These are phyloP conservation scores for Hypoxylon trugodes DNA, from an alignment of 495 filamentous ascomycete genomes.

Conservation along the genomic window DNA sequence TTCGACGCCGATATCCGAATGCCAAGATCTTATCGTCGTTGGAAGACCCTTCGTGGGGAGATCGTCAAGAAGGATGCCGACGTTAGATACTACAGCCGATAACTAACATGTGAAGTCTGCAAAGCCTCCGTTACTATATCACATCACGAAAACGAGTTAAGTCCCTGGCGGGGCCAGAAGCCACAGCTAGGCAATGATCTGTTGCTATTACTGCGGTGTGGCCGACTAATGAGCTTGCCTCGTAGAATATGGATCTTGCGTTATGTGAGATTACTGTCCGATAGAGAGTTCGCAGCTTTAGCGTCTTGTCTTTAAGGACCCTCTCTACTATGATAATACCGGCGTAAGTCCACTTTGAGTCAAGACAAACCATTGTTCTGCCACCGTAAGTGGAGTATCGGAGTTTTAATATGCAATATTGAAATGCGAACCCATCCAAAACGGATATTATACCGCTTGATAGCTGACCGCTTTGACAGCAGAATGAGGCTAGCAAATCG, in stretches of 20 bases:
- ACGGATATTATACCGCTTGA: constrained; percentile 31
- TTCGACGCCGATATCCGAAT: constrained; percentile 5
- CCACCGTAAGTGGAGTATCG: constrained; percentile 30
- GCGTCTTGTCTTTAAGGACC: constrained; percentile 11
- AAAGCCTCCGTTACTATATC: constrained; percentile 13
- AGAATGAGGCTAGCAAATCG: constrained; percentile 19
- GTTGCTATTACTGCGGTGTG: not conserved
- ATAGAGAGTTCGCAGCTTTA: constrained; percentile 36
- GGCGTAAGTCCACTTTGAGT: constrained; percentile 27
- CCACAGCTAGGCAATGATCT: constrained; percentile 13
- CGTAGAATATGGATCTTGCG: constrained; percentile 35
- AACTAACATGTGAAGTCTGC: constrained; percentile 11
- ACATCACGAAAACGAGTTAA: constrained; percentile 25
- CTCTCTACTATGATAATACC: constrained; percentile 16
- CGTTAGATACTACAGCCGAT: constrained; percentile 2
- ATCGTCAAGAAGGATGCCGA: constrained; percentile 17
- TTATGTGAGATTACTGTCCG: constrained; percentile 37
- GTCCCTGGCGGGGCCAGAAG: constrained; percentile 13
- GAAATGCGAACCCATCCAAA: constrained; percentile 7
- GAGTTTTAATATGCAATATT: constrained; percentile 33
- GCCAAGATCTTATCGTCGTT: constrained; percentile 1
- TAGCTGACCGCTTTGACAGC: constrained; percentile 30
- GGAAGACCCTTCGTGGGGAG: constrained; percentile 1
- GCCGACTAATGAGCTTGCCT: constrained; percentile 3
- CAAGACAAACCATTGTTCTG: constrained; percentile 16